These are phyloP conservation scores for Elymus sibiricus DNA, from an alignment of 176 grass and related monocot genomes.

Conservation along the genomic window DNA sequence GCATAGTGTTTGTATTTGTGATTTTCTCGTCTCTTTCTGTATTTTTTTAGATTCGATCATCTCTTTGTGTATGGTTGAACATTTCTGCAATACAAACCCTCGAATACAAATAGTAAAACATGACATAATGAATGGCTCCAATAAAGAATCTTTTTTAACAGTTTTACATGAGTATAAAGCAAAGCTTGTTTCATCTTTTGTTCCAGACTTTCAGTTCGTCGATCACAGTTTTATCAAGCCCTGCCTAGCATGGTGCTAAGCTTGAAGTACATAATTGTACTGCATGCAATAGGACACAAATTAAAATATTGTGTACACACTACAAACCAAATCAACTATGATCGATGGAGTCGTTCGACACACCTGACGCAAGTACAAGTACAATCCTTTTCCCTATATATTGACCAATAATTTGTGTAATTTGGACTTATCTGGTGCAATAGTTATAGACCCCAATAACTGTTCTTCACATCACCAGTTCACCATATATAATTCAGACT, in stretches of 20 bases:
- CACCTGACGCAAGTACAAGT: slow-evolving; percentile 21
- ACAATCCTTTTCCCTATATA: slow-evolving; percentile 26
- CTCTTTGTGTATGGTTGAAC: neutral
- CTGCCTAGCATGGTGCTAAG: slow-evolving; percentile 7
- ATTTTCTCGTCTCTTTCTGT: neutral
- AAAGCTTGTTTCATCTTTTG: neutral
- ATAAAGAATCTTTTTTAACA: neutral
- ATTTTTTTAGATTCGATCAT: no score
- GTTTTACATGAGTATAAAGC: slow-evolving; percentile 18
- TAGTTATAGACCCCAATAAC: neutral
- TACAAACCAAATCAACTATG: slow-evolving; percentile 35
- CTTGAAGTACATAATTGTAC: slow-evolving; percentile 2
- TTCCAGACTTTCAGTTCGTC: neutral
- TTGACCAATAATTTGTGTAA: slow-evolving; percentile 9
- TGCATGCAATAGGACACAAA: slow-evolving; percentile 9
- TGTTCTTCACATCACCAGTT: slow-evolving; percentile 8
- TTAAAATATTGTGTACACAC: slow-evolving; percentile 31
- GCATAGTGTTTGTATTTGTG: slow-evolving; percentile 7
- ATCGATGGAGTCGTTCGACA: slow-evolving; percentile 19
- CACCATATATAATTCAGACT: slow-evolving; percentile 4
- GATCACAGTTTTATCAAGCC: slow-evolving; percentile 4
- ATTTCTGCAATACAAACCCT: neutral
- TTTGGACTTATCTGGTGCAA: slow-evolving; percentile 3
- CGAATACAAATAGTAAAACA: no score
- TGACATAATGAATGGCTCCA: neutral